Evolutionary conservation across 495 filamentous ascomycete genomes (phyloP).

Genomic region (Aspergillus incahuasiensis): DNA sequence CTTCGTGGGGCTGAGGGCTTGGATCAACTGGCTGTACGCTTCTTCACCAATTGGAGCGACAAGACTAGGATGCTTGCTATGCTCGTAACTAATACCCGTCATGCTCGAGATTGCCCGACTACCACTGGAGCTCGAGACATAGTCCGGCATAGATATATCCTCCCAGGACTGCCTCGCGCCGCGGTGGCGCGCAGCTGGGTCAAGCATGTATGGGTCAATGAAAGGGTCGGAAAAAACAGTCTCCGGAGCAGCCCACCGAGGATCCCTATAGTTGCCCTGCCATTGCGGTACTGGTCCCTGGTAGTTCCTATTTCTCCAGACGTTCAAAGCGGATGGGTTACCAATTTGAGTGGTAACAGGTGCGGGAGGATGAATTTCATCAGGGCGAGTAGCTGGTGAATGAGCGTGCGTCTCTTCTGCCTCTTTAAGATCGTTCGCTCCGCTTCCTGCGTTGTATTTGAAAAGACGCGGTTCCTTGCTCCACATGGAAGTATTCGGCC

Average conservation of each 20-base stretch:
- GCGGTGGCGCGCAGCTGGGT: constrained; percentile 28
- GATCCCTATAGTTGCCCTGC: constrained; percentile 14
- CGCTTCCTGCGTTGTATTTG: constrained; percentile 28
- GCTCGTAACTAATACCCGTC: constrained; percentile 42
- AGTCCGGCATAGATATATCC: constrained; percentile 54
- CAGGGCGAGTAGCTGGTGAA: constrained; percentile 38
- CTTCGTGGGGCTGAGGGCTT: constrained; percentile 41
- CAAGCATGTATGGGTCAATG: constrained; percentile 30
- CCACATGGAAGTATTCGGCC: constrained; percentile 77
- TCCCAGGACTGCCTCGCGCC: constrained; percentile 41
- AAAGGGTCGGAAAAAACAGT: constrained; percentile 34
- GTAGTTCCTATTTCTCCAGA: constrained; percentile 24
- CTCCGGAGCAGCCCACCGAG: constrained; percentile 22
- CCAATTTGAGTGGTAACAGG: constrained; percentile 17
- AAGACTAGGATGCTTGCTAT: constrained; percentile 42
- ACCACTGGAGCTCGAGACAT: constrained; percentile 35
- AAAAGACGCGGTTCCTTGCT: constrained; percentile 41
- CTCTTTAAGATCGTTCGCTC: constrained; percentile 22
- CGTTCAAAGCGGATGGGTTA: constrained; percentile 18
- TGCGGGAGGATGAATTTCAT: constrained; percentile 16
- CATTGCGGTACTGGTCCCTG: constrained; percentile 19
- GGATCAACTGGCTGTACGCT: constrained; percentile 37
- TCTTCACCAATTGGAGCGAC: constrained; percentile 30
- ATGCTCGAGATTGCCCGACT: constrained; percentile 43
- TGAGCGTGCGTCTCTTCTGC: constrained; percentile 45